A percentile compares a stretch with the other conserved stretches of the same genome.
These are phyloP conservation scores for Pistacia vera DNA, from an alignment of 345 rosid species.

Conservation along the genomic window DNA sequence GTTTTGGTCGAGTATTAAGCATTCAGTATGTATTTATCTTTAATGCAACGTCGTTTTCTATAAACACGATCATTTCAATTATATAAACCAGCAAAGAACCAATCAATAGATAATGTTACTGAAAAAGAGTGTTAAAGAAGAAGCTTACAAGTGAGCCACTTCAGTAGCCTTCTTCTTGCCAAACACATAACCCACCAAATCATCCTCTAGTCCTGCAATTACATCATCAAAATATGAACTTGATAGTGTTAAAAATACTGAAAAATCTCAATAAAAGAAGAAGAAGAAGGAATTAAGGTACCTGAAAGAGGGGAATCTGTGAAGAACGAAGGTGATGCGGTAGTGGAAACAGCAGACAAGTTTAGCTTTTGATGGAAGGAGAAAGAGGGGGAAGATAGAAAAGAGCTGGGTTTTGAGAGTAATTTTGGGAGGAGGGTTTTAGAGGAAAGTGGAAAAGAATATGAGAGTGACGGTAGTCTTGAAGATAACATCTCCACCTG, in stretches of 20 bases:
- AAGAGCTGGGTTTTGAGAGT: neutral
- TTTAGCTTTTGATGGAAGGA: constrained; percentile 18
- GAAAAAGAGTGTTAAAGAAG: neutral
- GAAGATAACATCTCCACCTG: constrained; percentile 11
- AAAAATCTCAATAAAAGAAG: no score
- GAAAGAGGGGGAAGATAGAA: constrained; percentile 15
- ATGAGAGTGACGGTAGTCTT: constrained; percentile 2
- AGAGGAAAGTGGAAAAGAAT: neutral
- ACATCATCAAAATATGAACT: constrained; percentile 5
- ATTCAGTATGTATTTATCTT: neutral
- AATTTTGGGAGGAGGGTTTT: neutral
- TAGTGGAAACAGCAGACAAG: constrained; percentile 15
- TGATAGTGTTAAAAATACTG: no score
- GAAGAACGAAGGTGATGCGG: constrained; percentile 26
- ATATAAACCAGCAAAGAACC: neutral
- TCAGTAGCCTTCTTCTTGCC: constrained; percentile 92
- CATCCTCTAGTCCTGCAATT: constrained; percentile 64
- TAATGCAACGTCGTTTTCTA: neutral
- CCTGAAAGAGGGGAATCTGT: constrained; percentile 47
- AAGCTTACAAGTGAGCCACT: constrained; percentile 84
- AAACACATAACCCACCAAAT: constrained; percentile 66
- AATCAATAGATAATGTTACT: neutral
- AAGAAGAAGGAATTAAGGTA: neutral
- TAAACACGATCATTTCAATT: neutral
- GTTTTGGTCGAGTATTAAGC: no score